Evolutionary conservation across 2,329 filamentous ascomycete genomes (phyloP).

Genomic region (Monilinia vaccinii-corymbosi): DNA sequence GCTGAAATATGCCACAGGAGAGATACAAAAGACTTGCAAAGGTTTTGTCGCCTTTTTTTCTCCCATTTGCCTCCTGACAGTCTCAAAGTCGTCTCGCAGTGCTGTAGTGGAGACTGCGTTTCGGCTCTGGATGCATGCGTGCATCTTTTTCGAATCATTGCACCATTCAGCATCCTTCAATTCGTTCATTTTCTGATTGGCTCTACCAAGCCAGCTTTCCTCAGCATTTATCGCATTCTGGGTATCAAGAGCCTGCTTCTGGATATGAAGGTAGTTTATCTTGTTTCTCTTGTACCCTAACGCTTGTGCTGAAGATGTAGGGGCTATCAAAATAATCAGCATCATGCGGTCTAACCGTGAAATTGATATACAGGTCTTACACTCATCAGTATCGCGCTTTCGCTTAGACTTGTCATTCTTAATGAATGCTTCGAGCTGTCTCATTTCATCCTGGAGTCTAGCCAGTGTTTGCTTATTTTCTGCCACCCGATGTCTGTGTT

Average conservation of each 20-base stretch:
- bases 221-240: not conserved
- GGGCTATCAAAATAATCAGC: not conserved
- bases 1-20: slow-evolving; percentile 4
- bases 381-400: not conserved
- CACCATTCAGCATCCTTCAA: no score
- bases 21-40: slow-evolving; percentile 15
- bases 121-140: slow-evolving; percentile 13
- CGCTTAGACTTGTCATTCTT: not conserved
- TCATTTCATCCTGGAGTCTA: not conserved
- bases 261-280: not conserved
- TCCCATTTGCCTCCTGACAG: slow-evolving; percentile 9
- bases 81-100: slow-evolving; percentile 11
- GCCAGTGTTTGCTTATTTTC: not conserved
- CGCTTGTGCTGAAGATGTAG: not conserved
- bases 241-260: not conserved
- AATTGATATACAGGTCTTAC: not conserved
- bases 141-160: not conserved
- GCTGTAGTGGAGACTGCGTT: slow-evolving; percentile 3
- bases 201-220: not conserved
- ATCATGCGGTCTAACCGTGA: not conserved
- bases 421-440: not conserved
- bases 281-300: not conserved
- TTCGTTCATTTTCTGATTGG: not conserved
- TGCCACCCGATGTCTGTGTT: no score
- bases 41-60: not conserved